Percentiles rank a stretch among this genome's conserved stretches.
These are phyloP conservation scores for Aspergillus versicolor DNA, from an alignment of 2,329 filamentous ascomycete species.

Conservation along the genomic window DNA sequence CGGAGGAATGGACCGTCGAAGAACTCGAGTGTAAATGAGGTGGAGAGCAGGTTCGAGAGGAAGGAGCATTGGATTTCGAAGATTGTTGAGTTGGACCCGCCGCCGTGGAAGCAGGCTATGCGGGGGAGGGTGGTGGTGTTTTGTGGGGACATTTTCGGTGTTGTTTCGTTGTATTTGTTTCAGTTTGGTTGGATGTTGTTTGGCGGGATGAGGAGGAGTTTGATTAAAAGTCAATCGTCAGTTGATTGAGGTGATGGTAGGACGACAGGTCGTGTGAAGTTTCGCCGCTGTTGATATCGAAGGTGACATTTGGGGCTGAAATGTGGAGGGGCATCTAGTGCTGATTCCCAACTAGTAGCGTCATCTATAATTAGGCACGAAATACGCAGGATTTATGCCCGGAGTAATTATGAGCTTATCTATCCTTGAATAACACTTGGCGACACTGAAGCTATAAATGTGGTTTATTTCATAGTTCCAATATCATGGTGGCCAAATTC, in stretches of 20 bases:
- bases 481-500: too few species aligned
- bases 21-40: conserved; percentile 20
- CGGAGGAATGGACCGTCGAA: conserved; percentile 21
- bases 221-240: too few species aligned
- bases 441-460: too few species aligned
- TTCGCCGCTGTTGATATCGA: not conserved
- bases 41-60: conserved; percentile 14
- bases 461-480: too few species aligned
- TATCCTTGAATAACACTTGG: too few species aligned
- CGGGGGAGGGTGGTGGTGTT: conserved; percentile 13
- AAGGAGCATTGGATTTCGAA: conserved; percentile 21
- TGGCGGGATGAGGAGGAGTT: not conserved
- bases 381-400: not conserved
- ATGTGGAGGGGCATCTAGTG: not conserved
- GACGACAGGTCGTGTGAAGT: not conserved
- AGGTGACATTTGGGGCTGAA: not conserved
- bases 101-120: conserved; percentile 26
- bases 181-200: not conserved
- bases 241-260: not conserved
- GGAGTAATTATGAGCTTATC: too few species aligned
- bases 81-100: conserved; percentile 20
- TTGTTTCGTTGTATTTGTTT: too few species aligned
- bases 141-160: not conserved
- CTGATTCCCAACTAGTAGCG: not conserved
- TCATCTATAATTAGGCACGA: not conserved